phyloP scores from a whole-genome alignment of 108 stramenopile species.

The Fragilaria radians region DNA sequence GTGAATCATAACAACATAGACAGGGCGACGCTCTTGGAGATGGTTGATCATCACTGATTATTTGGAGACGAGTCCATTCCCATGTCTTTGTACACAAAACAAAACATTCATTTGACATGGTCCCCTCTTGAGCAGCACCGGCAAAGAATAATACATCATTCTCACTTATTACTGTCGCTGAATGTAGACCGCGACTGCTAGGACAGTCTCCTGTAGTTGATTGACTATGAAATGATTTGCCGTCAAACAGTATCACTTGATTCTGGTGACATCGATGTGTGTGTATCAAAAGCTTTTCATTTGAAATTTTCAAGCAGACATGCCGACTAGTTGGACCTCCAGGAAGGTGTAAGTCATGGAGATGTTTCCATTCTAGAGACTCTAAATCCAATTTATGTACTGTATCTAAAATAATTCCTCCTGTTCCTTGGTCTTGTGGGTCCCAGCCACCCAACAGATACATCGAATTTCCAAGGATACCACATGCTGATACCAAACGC shows the following conservation, averaged over 20 bases:
- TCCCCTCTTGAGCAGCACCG: slow-evolving; percentile 55
- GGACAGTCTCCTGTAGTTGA: slow-evolving; percentile 40
- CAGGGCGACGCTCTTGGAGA: slow-evolving; percentile 58
- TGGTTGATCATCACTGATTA: slow-evolving; percentile 7
- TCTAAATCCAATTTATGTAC: slow-evolving; percentile 23
- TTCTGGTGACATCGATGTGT: slow-evolving; percentile 68
- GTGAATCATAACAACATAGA: slow-evolving; percentile 29
- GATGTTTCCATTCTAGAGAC: slow-evolving; percentile 5
- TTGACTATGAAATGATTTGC: slow-evolving; percentile 21
- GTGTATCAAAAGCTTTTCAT: slow-evolving; percentile 39
- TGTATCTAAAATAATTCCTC: slow-evolving; percentile 54
- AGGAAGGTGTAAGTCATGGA: slow-evolving; percentile 19
- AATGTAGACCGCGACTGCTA: slow-evolving; percentile 54
- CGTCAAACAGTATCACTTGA: slow-evolving; percentile 44
- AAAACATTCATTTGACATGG: slow-evolving; percentile 69
- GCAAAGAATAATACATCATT: slow-evolving; percentile 36
- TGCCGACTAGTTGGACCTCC: slow-evolving; percentile 65
- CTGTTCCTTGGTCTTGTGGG: slow-evolving; percentile 51
- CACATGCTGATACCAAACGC: slow-evolving; percentile 49
- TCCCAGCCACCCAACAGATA: slow-evolving; percentile 70
- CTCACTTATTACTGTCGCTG: slow-evolving; percentile 21
- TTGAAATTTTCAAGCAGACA: slow-evolving; percentile 40
- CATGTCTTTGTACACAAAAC: slow-evolving; percentile 47
- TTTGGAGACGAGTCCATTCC: slow-evolving; percentile 42
- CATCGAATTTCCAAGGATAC: slow-evolving; percentile 4